Evolutionary conservation across 1,284 basidiomycete species (phyloP), one percentile per base, ranked within the genome.

Genomic region (Fistulina hepatica): DNA sequence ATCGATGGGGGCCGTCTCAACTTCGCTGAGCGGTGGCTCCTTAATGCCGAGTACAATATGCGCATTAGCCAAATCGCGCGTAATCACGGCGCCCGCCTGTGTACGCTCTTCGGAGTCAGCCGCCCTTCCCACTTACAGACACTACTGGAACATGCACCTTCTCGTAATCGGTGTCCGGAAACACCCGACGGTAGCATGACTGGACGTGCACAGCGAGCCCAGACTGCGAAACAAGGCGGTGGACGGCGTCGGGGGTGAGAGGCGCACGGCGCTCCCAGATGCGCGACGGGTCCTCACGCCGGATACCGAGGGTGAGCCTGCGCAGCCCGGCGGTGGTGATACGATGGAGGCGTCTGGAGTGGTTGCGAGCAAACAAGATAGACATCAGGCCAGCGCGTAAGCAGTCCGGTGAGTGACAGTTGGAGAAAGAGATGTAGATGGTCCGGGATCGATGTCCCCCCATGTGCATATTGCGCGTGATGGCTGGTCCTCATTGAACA

Each of bases 241-340:
- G 52, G 17, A 92, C 79, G 4, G 71, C 75, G 5, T 74, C 70
- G 0, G 90, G 90, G 0, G 82, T 86, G 26, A 94, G 60, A 1
- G 90, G 88, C 21, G 73, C 75, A 9, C 90, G 70, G n/a, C 90
- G 68, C 56, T 93, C 90, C 89, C 89, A 93, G 38, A 88, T 75
- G 26, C 90, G 63, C 20, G 59, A 47, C 0, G 83, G 78, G 53
- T 92, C 82, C 57, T 94, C 90, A 30, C 82, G 74, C 16, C 63
- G 46, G 12, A 47, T 36, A 12, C 43, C 46, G 13, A 47, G 30
- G 1, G 40, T 36, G 19, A 47, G 23, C 7, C 26, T 19, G 15
- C 13, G 15, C 15, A 31, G 28, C 28, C 28, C 28, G 19, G 28
- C 28, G 28, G n/a, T n/a, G n/a, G n/a, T n/a, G n/a, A n/a, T n/a